Conservation (phyloP, 441 rosid genomes). For the Mallotus repandus region DNA sequence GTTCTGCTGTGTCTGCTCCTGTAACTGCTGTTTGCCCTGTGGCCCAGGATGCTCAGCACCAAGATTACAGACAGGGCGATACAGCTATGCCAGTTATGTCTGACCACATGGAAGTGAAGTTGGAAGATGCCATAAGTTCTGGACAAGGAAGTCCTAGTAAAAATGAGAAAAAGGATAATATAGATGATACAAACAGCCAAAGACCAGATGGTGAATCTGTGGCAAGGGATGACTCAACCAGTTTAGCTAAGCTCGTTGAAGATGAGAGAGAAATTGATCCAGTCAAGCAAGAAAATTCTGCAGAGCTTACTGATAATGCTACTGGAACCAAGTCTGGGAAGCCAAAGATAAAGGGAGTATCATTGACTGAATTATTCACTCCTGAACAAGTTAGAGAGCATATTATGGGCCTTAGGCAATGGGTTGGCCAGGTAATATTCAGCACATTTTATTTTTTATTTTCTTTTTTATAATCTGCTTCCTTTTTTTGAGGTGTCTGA, state of each 20-base stretch:
- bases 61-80: constrained; percentile 52
- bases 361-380: constrained; percentile 93
- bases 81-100: constrained; percentile 48
- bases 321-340: constrained; percentile 81
- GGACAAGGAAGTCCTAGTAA: constrained; percentile 53
- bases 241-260: constrained; percentile 41
- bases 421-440: constrained; percentile 96
- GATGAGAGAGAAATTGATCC: constrained; percentile 60
- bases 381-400: constrained; percentile 98
- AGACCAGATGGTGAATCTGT: constrained; percentile 45
- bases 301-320: constrained; percentile 53
- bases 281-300: constrained; percentile 54
- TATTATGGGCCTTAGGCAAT: constrained; percentile 89
- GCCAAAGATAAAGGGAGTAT: constrained; percentile 95
- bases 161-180: constrained; percentile 47
- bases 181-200: constrained; percentile 49
- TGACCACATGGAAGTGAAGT: constrained; percentile 63
- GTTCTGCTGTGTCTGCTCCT: constrained; percentile 47
- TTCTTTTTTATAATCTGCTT: background rate
- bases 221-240: constrained; percentile 35
- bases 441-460: background rate
- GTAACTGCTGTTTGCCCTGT: constrained; percentile 38
- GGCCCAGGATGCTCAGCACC: constrained; percentile 48
- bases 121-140: constrained; percentile 51
- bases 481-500: background rate